Base-by-base conservation (phyloP, 352 stramenopile species). In the Aphanomyces euteiches region DNA sequence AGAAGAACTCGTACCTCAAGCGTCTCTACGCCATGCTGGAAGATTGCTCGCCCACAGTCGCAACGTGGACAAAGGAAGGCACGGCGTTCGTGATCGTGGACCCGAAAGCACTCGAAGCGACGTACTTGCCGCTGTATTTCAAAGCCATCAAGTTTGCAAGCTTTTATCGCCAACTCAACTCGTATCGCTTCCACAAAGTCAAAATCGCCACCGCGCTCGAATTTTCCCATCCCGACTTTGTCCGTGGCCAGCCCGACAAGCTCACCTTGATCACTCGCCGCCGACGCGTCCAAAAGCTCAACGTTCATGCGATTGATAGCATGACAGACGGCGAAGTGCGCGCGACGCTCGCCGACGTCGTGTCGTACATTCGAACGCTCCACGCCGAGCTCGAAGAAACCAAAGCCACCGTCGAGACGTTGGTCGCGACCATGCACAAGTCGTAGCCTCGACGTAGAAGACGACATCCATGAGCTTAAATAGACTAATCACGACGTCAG, bases 61-160 rank as follows among this genome's bases (percentile, higher is more conserved):
- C 60, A 17, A 41, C 37, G 21, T 96, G 88, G 88, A 81, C 84
- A 3, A 79, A 87, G 2, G 84, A 94, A 67, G 84, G 82, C 41
- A 67, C 83, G 59, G 79, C 84, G 12, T 94, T 95, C 75, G 78
- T 91, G 70, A 95, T 95, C 64, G 71, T 90, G 43, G 85, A 96
- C 81, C 91, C 90, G 74, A 77, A 84, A 10, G 78, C 80, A 21
- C 79, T 98, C 47, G 93, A 96, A 66, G 75, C 87, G 28, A 81
- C 90, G 74, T 84, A 98, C 45, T 77, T 98, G 19, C 92, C 93
- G 15, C 87, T 87, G 66, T 98, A 97, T 78, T 98, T 98, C 72
- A 98, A 98, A 77, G 94, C 98, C 80, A 92, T 92, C 74, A 97
- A 94, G 73, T 98, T 98, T 78, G 92, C 91, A n/a, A 98, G 91